phyloP scores from a whole-genome alignment of 495 filamentous ascomycete genomes.

The Poronia punctata region DNA sequence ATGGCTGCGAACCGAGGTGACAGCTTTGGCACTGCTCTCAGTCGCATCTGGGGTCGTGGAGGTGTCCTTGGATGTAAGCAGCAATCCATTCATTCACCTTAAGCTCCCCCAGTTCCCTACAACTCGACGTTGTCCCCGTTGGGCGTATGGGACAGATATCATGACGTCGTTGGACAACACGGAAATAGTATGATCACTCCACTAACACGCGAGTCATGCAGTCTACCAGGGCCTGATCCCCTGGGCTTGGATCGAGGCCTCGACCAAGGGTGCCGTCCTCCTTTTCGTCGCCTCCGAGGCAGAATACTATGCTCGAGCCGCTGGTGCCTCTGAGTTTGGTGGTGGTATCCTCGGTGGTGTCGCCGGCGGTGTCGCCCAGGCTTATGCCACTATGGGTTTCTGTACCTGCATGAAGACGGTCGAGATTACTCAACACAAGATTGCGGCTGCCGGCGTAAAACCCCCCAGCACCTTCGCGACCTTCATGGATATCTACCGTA shows the following conservation, averaged over 20 bases:
- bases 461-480: conserved; percentile 83
- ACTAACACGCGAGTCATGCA: no score
- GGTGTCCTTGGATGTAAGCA: conserved; percentile 91
- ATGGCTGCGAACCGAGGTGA: conserved; percentile 96
- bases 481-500: conserved; percentile 95
- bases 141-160: no score
- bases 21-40: conserved; percentile 72
- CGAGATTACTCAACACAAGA: conserved; percentile 97
- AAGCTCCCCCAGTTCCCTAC: not conserved
- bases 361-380: conserved; percentile 90
- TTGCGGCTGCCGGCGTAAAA: conserved; percentile 74
- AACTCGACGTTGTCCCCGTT: not conserved
- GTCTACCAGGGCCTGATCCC: conserved; percentile 99
- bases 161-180: no score
- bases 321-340: conserved; percentile 79
- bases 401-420: conserved; percentile 99
- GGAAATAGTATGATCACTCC: no score
- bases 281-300: conserved; percentile 98
- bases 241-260: conserved; percentile 99
- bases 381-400: conserved; percentile 99
- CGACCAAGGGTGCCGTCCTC: conserved; percentile 97
- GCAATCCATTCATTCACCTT: not conserved
- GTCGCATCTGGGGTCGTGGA: conserved; percentile 87
- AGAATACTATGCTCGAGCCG: conserved; percentile 78
- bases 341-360: conserved; percentile 89